A percentile compares a stretch with the other conserved stretches of the same genome.
Conservation (phyloP, 768 basidiomycete species). For the Mycena indigotica region DNA sequence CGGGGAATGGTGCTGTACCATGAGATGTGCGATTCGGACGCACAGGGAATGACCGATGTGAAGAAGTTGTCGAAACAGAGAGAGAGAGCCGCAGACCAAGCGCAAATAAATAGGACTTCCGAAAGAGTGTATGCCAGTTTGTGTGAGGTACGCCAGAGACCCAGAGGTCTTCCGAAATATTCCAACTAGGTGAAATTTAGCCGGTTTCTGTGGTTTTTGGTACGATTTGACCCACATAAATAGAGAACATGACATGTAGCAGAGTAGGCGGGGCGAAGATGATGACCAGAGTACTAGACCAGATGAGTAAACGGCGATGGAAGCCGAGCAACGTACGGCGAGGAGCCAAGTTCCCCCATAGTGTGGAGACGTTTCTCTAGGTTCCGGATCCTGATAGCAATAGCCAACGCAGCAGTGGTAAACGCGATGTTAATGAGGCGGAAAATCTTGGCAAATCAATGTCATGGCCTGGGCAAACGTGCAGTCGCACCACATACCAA, state of each 20-base stretch:
- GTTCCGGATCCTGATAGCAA: constrained; percentile 74
- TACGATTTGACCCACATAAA: constrained; percentile 63
- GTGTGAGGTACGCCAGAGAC: constrained; percentile 87
- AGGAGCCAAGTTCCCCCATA: constrained; percentile 79
- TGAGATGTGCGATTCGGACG: constrained; percentile 53
- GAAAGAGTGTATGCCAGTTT: constrained; percentile 86
- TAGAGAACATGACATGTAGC: constrained; percentile 80
- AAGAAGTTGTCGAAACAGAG: constrained; percentile 92
- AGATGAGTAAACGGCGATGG: constrained; percentile 4
- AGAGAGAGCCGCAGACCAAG: constrained; percentile 63
- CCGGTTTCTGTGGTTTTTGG: constrained; percentile 10
- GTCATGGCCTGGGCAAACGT: neutral
- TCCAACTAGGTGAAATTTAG: constrained; percentile 72
- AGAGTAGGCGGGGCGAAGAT: constrained; percentile 84
- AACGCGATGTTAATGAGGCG: constrained; percentile 84
- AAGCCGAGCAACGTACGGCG: constrained; percentile 59
- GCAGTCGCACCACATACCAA: constrained; percentile 54
- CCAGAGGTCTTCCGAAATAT: constrained; percentile 89
- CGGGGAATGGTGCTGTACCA: constrained; percentile 79
- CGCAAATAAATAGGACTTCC: constrained; percentile 86
- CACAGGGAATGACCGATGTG: constrained; percentile 81
- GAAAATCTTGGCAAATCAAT: constrained; percentile 57
- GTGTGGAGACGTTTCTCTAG: constrained; percentile 52
- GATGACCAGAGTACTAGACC: constrained; percentile 71
- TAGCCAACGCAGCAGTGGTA: constrained; percentile 74